These are phyloP conservation scores for Triadica sebifera DNA, from an alignment of 345 rosid species.

Conservation along the genomic window DNA sequence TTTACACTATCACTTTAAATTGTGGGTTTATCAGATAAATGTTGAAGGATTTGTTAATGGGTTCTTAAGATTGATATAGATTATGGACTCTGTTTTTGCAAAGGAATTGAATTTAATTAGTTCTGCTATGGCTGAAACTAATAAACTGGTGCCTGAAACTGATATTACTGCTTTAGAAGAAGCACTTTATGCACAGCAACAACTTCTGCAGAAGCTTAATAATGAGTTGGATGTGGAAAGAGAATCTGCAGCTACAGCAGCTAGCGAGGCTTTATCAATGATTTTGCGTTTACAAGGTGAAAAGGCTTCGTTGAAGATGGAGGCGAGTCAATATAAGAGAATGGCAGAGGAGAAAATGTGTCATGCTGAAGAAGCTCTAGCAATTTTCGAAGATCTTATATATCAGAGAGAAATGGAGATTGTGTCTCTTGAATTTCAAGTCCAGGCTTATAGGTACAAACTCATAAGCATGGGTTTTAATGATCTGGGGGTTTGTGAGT, in stretches of 20 bases:
- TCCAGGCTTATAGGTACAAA: conserved; percentile 68
- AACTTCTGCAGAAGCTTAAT: conserved; percentile 67
- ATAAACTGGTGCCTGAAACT: conserved; percentile 32
- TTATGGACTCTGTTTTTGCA: not conserved
- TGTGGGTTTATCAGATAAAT: not conserved
- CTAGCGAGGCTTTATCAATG: conserved; percentile 84
- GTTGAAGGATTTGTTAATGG: not conserved
- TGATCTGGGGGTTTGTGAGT: conserved; percentile 50
- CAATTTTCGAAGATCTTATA: conserved; percentile 64
- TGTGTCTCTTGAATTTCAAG: conserved; percentile 77
- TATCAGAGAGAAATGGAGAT: conserved; percentile 85
- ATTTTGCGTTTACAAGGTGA: conserved; percentile 83
- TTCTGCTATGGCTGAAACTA: conserved; percentile 45
- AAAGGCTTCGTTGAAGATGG: conserved; percentile 73
- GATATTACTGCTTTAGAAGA: conserved; percentile 48
- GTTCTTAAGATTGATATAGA: not conserved
- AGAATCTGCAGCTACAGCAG: conserved; percentile 72
- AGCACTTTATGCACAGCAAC: conserved; percentile 67
- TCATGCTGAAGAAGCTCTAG: conserved; percentile 77
- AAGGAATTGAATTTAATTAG: not conserved
- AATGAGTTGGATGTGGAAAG: conserved; percentile 77
- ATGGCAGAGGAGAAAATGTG: conserved; percentile 76
- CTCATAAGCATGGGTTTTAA: conserved; percentile 64
- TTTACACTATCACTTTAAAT: no score
- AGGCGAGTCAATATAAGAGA: conserved; percentile 84